Conservation (phyloP, 768 basidiomycete species). For the Lyophyllum semitale region DNA sequence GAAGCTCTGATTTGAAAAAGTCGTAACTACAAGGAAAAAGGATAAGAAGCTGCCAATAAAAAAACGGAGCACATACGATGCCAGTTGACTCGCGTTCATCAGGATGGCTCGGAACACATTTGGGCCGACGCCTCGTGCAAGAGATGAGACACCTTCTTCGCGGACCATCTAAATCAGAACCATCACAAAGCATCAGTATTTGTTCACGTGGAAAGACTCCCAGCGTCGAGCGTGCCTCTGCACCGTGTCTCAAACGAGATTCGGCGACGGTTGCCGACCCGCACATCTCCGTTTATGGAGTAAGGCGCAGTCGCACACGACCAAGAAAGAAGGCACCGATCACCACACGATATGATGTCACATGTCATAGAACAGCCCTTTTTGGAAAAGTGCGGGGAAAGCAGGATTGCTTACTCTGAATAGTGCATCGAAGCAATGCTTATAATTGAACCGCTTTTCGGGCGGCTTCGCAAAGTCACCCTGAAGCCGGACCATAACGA, state of each 20-base stretch:
- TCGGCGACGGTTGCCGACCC: neutral
- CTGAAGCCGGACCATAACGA: constrained; percentile 87
- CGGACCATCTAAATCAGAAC: constrained; percentile 66
- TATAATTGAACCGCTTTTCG: constrained; percentile 89
- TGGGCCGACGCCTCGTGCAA: constrained; percentile 76
- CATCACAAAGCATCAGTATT: neutral
- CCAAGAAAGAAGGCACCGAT: constrained; percentile 17
- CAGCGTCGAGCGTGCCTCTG: neutral
- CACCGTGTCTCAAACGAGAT: neutral
- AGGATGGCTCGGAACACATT: constrained; percentile 85
- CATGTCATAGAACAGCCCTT: constrained; percentile 10
- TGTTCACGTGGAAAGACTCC: neutral
- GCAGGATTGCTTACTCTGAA: constrained; percentile 59
- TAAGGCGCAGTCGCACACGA: constrained; percentile 12
- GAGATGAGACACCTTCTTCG: constrained; percentile 80
- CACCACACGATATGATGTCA: constrained; percentile 5
- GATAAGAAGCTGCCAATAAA: neutral
- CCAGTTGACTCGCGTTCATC: constrained; percentile 93
- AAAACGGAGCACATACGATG: constrained; percentile 58
- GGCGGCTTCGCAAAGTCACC: constrained; percentile 89
- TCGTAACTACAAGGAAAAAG: constrained; percentile 61
- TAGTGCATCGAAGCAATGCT: constrained; percentile 86
- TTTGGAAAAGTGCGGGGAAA: constrained; percentile 10
- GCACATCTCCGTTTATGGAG: no score
- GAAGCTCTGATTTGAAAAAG: constrained; percentile 84